A percentile compares a stretch with the other conserved stretches of the same genome.
Conservation (phyloP, 2,329 filamentous ascomycete species). For the Aspergillus ochraceus region DNA sequence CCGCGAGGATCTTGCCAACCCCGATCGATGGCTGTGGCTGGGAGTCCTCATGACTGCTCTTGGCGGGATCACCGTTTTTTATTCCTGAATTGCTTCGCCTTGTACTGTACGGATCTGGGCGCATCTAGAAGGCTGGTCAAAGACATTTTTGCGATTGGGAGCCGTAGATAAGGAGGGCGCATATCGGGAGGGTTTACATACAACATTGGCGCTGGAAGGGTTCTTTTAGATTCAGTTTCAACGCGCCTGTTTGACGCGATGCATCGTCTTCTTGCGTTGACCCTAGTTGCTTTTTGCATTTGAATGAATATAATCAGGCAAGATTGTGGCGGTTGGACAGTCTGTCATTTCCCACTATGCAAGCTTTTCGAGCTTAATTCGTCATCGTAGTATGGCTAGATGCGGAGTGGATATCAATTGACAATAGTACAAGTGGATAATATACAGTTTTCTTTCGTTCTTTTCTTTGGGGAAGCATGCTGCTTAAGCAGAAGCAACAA, state of each 20-base stretch:
- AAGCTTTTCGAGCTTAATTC: not conserved
- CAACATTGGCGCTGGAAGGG: not conserved
- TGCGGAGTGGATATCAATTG: constrained; percentile 8
- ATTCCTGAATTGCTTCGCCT: constrained; percentile 21
- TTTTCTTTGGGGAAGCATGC: not conserved
- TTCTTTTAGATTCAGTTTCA: not conserved
- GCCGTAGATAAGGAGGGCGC: not conserved
- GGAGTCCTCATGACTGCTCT: constrained; percentile 49
- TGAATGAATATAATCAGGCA: not conserved
- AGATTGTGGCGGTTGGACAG: not conserved
- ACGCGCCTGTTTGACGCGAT: too few species aligned
- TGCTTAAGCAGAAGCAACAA: constrained; percentile 24
- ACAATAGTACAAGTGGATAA: constrained; percentile 26
- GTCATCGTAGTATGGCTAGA: not conserved
- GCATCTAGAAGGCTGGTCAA: not conserved
- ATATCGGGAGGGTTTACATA: not conserved
- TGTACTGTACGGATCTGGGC: not conserved
- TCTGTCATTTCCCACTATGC: not conserved
- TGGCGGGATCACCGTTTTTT: constrained; percentile 41
- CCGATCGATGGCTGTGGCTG: constrained; percentile 50
- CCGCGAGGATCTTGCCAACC: constrained; percentile 35
- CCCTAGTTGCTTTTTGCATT: not conserved
- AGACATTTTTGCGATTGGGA: constrained; percentile 5
- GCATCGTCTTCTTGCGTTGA: too few species aligned
- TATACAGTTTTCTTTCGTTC: constrained; percentile 14